phyloP scores from a whole-genome alignment of 1,284 basidiomycete genomes.

The Volvariella volvacea region DNA sequence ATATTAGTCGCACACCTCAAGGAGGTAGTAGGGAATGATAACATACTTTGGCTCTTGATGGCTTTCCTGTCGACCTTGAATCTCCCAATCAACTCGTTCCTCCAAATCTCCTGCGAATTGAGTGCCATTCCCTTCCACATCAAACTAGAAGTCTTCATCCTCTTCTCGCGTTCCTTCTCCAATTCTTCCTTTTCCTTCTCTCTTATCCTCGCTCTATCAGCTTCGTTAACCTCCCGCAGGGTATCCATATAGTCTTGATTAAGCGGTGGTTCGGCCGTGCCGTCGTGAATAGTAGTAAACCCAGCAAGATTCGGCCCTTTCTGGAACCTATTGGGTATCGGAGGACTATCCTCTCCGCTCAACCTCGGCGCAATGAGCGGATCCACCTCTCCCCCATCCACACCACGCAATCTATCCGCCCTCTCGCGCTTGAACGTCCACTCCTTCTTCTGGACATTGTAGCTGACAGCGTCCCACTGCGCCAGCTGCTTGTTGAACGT shows the following conservation, averaged over 20 bases:
- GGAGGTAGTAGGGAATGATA: constrained; percentile 4
- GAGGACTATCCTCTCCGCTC: constrained; percentile 9
- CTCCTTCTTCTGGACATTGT: constrained; percentile 35
- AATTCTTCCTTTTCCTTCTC: constrained; percentile 14
- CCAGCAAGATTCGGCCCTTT: background rate
- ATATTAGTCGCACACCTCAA: constrained; percentile 6
- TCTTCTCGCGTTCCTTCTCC: constrained; percentile 18
- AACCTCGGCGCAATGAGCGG: background rate
- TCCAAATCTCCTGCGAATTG: constrained; percentile 60
- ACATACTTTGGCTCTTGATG: constrained; percentile 36
- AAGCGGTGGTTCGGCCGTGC: constrained; percentile 2
- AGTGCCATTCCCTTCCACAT: constrained; percentile 38
- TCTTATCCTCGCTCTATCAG: constrained; percentile 1
- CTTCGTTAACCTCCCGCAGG: background rate
- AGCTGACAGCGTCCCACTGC: constrained; percentile 39
- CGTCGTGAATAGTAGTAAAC: background rate
- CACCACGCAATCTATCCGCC: constrained; percentile 29
- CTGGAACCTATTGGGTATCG: background rate
- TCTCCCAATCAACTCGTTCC: constrained; percentile 54
- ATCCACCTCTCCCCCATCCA: constrained; percentile 5
- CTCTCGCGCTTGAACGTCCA: constrained; percentile 64
- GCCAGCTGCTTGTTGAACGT: constrained; percentile 49
- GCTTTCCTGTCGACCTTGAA: constrained; percentile 54
- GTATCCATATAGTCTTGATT: constrained; percentile 7
- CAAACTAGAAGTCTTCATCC: constrained; percentile 18